These are phyloP conservation scores for Oenanthe sinensis DNA, from an alignment of 129 eudicot genomes.

Conservation along the genomic window DNA sequence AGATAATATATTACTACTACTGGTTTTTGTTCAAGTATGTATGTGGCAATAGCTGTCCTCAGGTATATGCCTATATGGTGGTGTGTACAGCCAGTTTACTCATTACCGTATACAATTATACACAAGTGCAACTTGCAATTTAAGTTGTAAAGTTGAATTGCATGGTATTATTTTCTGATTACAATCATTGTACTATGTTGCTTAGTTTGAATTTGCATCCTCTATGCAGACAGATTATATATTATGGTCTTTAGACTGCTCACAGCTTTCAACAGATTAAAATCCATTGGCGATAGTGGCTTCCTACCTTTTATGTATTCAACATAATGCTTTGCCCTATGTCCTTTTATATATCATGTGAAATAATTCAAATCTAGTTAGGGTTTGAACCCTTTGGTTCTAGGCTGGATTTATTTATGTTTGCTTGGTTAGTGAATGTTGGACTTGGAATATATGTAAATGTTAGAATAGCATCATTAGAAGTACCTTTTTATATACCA, in stretches of 20 bases:
- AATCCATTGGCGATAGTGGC: too few relatives aligned
- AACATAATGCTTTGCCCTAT: background rate
- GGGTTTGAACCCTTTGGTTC: background rate
- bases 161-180: background rate
- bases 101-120: background rate
- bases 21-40: background rate
- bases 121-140: background rate
- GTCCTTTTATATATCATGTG: background rate
- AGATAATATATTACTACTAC: background rate
- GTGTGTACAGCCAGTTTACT: background rate
- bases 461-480: background rate
- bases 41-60: background rate
- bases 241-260: background rate
- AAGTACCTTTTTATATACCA: background rate
- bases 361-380: background rate
- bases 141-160: too few relatives aligned
- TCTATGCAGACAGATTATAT: background rate
- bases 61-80: background rate
- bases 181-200: background rate
- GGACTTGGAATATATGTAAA: background rate
- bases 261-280: background rate
- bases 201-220: background rate
- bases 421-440: background rate
- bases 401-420: background rate
- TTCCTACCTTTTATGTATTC: background rate